Evolutionary conservation across 495 filamentous ascomycete species (phyloP).

Genomic region (Penicillium ochrochloron): DNA sequence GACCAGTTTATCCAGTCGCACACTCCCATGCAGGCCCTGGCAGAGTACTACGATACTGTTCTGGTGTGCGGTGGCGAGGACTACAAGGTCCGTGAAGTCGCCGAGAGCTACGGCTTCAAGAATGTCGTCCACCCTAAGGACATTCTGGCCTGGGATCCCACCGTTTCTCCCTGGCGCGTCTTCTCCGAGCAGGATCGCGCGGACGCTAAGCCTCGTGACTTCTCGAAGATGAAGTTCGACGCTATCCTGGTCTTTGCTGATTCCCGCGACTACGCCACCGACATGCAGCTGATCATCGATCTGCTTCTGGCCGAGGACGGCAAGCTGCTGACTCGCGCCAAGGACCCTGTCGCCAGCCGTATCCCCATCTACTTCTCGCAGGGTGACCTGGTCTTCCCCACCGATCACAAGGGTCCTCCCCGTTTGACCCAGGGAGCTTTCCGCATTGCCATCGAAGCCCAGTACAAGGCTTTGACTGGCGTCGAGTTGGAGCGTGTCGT

Average conservation of each 20-base stretch:
- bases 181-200: constrained; percentile 69
- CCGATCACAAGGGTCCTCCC: constrained; percentile 68
- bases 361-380: constrained; percentile 81
- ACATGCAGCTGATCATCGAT: constrained; percentile 85
- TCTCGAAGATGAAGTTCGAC: constrained; percentile 74
- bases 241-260: constrained; percentile 84
- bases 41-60: constrained; percentile 79
- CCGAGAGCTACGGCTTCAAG: constrained; percentile 86
- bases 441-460: constrained; percentile 76
- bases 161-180: constrained; percentile 80
- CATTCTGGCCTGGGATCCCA: constrained; percentile 82
- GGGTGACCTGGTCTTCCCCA: constrained; percentile 77
- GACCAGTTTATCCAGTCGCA: constrained; percentile 94
- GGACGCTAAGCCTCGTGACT: constrained; percentile 69
- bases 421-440: constrained; percentile 78
- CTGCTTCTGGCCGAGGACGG: constrained; percentile 76
- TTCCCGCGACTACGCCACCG: constrained; percentile 81
- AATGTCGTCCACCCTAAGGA: constrained; percentile 89
- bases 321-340: constrained; percentile 65
- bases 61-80: constrained; percentile 88
- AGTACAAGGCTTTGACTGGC: constrained; percentile 77
- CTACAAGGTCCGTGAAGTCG: constrained; percentile 83
- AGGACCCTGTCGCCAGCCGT: constrained; percentile 67
- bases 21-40: constrained; percentile 90
- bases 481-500: constrained; percentile 80